Base-by-base conservation (phyloP, 2,329 filamentous ascomycete species). In the Fusarium drepaniforme region DNA sequence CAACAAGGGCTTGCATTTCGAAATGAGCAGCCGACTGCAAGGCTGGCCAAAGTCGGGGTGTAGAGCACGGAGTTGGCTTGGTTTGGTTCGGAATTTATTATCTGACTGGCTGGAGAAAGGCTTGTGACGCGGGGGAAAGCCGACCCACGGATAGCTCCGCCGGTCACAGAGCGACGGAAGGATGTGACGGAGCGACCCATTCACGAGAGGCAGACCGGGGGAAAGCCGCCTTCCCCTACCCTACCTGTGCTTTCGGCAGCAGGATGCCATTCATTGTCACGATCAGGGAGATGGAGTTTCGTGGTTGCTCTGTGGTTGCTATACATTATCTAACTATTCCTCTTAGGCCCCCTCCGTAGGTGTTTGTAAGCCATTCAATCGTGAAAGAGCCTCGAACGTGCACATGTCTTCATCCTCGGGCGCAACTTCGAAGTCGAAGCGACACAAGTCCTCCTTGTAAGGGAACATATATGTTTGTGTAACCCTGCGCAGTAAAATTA, bases 381-480 rank as follows among this genome's bases (percentile, higher is more conserved):
- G 40, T 25, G 64, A 28, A 4, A 66, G 25, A 12, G 46, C 16
- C 21, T 44, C 42, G 42, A 63, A 69, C 3, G 46, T n/a, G 23
- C 63, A 66, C 58, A 70, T 62, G 25, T 66, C 28, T 23, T 70
- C 67, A 5, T 70, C 63, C n/a, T 70, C 67, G 3, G 63, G 57
- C 21, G 56, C 64, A 33, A 70, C 63, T 30, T 70, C 63, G 25
- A 66, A 70, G 38, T 67, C 63, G 23, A 70, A 70, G 30, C 67
- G 63, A 18, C 67, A 70, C 12, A 70, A 63, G 23, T 70, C 67
- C 35, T 70, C 67, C 30, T 70, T 70, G 62, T 30, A 70, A 8
- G 67, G 67, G 28, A 70, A 67, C 63, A 70, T 63, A 28, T 70
- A 70, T 35, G 63, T 70, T 37, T 70, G 63, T 15, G 67, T 70